Percentiles rank a stretch among this genome's conserved stretches.
phyloP scores from a whole-genome alignment of 1,284 basidiomycete species.

The Volvariella surrecta region DNA sequence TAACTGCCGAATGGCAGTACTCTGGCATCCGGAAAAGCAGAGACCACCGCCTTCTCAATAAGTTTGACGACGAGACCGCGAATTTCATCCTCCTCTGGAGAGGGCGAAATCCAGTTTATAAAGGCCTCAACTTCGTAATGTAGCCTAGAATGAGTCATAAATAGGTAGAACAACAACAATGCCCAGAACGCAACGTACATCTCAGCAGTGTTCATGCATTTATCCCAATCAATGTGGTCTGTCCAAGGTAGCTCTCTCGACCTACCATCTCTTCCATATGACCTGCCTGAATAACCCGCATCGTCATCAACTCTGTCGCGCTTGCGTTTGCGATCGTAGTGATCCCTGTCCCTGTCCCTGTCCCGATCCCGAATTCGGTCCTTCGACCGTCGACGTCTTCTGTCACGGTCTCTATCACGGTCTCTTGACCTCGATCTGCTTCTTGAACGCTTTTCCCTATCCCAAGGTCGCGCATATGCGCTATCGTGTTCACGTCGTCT shows the following conservation, averaged over 20 bases:
- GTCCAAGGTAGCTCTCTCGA: slow-evolving; percentile 76
- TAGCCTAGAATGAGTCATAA: slow-evolving; percentile 33
- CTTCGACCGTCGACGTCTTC: slow-evolving; percentile 11
- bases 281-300: slow-evolving; percentile 47
- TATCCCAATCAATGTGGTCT: slow-evolving; percentile 69
- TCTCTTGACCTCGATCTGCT: slow-evolving; percentile 32
- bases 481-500: neutral
- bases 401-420: slow-evolving; percentile 12
- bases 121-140: slow-evolving; percentile 84
- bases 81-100: slow-evolving; percentile 77
- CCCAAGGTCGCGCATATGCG: neutral
- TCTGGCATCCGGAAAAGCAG: slow-evolving; percentile 71
- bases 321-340: slow-evolving; percentile 15
- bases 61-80: slow-evolving; percentile 70
- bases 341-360: slow-evolving; percentile 8
- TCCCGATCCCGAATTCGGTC: slow-evolving; percentile 20
- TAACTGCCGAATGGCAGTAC: slow-evolving; percentile 91
- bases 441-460: neutral
- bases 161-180: slow-evolving; percentile 8
- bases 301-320: slow-evolving; percentile 31
- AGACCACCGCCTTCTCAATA: slow-evolving; percentile 61
- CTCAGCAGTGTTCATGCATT: slow-evolving; percentile 71
- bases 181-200: slow-evolving; percentile 35
- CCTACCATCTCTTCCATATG: slow-evolving; percentile 48
- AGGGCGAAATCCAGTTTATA: slow-evolving; percentile 83